Base-by-base conservation (phyloP, 139 green algal genomes). In the Chlamydomonas sp. region DNA sequence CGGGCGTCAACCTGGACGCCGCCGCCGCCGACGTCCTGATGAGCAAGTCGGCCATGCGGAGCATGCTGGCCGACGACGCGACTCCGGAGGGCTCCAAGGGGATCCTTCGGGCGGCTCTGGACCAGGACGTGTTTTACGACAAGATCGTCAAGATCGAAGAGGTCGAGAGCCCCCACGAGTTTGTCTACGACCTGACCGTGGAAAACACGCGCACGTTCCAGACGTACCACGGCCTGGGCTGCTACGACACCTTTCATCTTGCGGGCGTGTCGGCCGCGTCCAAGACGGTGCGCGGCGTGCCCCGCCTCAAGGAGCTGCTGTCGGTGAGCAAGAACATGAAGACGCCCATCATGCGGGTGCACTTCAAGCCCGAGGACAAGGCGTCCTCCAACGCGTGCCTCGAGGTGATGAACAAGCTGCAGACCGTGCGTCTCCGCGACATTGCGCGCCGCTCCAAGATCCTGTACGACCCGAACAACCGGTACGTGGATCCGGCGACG, bases 251-350 rank as follows among this genome's bases (percentile, higher is more conserved):
- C 13, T 98, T 98, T 84, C 93, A 98, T 67, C 88, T 83, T 73
- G 88, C 89, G 4, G 89, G 87, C 70, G 13, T 57, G 2, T 22
- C 63, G n/a, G 58, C 92, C 95, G 59, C 88, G 76, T 69, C 81
- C 84, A 35, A 85, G 86, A 72, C 81, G 95, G 66, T 93, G 29
- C 89, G 97, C 54, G 93, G 93, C 50, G 92, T 98, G 73, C 93
- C 93, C 5, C 85, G 93, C 26, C 81, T 98, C 34, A 95, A 87
- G 5, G 93, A 98, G 75, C 95, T 98, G 82, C 96, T 98, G 79
- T 64, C 65, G 31, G 63, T 33, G 5, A 84, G 92, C 29, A 97
- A 97, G 82, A 95, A 91, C 76, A 97, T 96, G 76, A 97, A 97
- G 67, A 98, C 93, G 60, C 93, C 93, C 33, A 87, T 74, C 2